Conservation (phyloP, 2,329 filamentous ascomycete species). For the Elsinoe australis region DNA sequence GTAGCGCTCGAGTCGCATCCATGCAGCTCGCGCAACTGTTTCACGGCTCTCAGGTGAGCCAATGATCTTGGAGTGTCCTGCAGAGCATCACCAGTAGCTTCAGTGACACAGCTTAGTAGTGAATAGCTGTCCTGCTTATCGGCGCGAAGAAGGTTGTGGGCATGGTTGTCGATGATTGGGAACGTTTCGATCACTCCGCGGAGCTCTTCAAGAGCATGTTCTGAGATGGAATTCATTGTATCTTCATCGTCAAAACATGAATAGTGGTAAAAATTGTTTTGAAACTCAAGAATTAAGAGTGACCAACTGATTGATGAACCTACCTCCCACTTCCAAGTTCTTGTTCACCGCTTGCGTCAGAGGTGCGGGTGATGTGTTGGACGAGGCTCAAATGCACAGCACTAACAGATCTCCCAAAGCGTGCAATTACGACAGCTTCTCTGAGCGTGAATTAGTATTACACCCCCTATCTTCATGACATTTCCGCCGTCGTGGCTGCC, state of each 20-base stretch:
- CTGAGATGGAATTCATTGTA: conserved; percentile 5
- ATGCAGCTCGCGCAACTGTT: conserved; percentile 59
- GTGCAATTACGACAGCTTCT: too few species aligned
- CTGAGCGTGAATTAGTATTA: too few species aligned
- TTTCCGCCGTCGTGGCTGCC: too few species aligned
- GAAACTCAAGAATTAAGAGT: too few species aligned
- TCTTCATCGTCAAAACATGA: background rate
- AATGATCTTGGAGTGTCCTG: conserved; percentile 55
- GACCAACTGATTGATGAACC: too few species aligned
- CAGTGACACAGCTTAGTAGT: conserved; percentile 59
- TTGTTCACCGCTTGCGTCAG: conserved; percentile 14
- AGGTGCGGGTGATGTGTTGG: conserved; percentile 7
- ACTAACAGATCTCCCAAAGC: too few species aligned
- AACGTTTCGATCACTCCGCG: conserved; percentile 24
- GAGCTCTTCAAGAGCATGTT: conserved; percentile 23
- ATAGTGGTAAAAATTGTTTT: background rate
- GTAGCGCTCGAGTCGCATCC: conserved; percentile 49
- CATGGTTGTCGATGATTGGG: conserved; percentile 67
- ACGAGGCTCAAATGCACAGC: too few species aligned
- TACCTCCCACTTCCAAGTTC: background rate
- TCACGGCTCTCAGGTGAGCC: conserved; percentile 61
- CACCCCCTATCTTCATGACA: too few species aligned
- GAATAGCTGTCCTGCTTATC: conserved; percentile 43
- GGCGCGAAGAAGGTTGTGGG: conserved; percentile 58
- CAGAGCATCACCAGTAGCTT: conserved; percentile 63